These are phyloP conservation scores for Rhinocladiella similis DNA, from an alignment of 2,329 filamentous ascomycete species.

Conservation along the genomic window DNA sequence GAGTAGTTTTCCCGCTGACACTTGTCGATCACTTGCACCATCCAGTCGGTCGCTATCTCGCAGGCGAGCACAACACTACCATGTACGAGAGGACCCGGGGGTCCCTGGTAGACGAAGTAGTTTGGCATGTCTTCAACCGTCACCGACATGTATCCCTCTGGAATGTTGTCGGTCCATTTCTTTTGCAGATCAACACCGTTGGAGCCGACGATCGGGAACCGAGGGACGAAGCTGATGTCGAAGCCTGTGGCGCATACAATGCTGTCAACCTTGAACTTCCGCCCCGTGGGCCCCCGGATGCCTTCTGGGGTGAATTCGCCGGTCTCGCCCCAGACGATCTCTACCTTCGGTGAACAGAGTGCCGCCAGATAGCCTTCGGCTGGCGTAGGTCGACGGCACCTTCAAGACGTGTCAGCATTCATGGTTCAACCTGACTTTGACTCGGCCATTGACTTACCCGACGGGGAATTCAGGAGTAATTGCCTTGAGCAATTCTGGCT, in stretches of 20 bases:
- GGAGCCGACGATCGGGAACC: conserved; percentile 1
- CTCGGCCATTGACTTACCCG: conserved; percentile 29
- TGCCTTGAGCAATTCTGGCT: too few species aligned
- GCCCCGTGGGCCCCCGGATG: neutral
- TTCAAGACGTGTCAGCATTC: too few species aligned
- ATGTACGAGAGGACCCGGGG: conserved; percentile 28
- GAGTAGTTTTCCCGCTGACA: conserved; percentile 43
- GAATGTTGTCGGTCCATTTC: conserved; percentile 29
- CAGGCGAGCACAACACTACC: conserved; percentile 29
- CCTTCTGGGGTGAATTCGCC: conserved; percentile 4
- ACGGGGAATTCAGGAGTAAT: too few species aligned
- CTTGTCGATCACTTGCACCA: neutral
- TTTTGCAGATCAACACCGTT: conserved; percentile 25
- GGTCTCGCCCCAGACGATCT: neutral
- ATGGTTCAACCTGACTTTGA: conserved; percentile 32
- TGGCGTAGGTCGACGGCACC: conserved; percentile 42
- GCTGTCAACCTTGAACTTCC: neutral
- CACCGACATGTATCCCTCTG: conserved; percentile 24
- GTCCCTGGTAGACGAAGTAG: conserved; percentile 28
- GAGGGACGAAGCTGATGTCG: conserved; percentile 10
- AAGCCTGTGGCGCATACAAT: conserved; percentile 30
- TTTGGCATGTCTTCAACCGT: conserved; percentile 25
- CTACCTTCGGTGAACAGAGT: conserved; percentile 33
- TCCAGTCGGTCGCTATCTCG: conserved; percentile 24
- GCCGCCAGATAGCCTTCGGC: conserved; percentile 45